phyloP scores from a whole-genome alignment of 2,329 filamentous ascomycete species.

The Harringtonia lauricola region DNA sequence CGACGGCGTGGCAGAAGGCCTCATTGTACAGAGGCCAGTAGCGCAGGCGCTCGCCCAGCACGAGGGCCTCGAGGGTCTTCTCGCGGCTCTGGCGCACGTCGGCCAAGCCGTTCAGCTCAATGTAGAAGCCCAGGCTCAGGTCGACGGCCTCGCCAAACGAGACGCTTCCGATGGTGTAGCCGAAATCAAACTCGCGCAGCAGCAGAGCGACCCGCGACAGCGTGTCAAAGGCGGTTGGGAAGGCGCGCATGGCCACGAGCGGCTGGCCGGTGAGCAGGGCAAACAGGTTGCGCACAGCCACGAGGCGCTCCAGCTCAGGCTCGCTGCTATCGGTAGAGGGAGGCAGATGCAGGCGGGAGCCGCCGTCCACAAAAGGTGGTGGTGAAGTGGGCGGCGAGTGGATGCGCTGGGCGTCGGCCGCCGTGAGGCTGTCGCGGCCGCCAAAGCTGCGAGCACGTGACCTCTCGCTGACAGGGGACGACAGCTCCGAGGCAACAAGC shows the following conservation, averaged over 20 bases:
- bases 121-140: conserved; percentile 60
- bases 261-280: conserved; percentile 54
- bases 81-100: conserved; percentile 76
- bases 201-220: conserved; percentile 42
- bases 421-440: conserved; percentile 35
- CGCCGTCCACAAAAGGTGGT: conserved; percentile 23
- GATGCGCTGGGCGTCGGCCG: conserved; percentile 34
- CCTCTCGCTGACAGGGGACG: conserved; percentile 18
- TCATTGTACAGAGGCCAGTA: conserved; percentile 78
- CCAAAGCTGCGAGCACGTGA: conserved; percentile 32
- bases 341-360: conserved; percentile 44
- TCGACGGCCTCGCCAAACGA: conserved; percentile 50
- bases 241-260: conserved; percentile 44
- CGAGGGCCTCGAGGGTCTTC: conserved; percentile 78
- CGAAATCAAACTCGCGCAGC: conserved; percentile 46
- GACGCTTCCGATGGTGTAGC: conserved; percentile 46
- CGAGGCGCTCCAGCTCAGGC: conserved; percentile 40
- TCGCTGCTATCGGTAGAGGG: conserved; percentile 21
- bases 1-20: conserved; percentile 82
- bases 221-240: conserved; percentile 40
- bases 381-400: conserved; percentile 25
- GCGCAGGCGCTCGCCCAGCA: conserved; percentile 82
- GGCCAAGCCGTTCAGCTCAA: conserved; percentile 64
- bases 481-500: conserved; percentile 32
- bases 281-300: conserved; percentile 54